phyloP scores from a whole-genome alignment of 352 stramenopile genomes.

The Albugo laibachii region DNA sequence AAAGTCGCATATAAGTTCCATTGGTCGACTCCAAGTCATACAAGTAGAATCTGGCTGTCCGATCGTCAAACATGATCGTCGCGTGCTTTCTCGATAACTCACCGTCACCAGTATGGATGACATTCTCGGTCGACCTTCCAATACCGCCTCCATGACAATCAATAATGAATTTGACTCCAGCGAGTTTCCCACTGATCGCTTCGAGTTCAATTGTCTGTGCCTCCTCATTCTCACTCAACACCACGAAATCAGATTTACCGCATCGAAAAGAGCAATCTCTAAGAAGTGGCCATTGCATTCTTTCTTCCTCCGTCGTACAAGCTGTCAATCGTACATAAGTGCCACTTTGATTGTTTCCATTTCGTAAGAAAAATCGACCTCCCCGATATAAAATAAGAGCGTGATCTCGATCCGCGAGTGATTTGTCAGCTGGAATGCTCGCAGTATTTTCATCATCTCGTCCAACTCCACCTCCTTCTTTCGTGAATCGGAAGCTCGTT shows the following conservation, averaged over 20 bases:
- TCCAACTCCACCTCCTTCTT: slow-evolving; percentile 28
- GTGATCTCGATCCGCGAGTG: slow-evolving; percentile 27
- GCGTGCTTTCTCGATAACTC: slow-evolving; percentile 90
- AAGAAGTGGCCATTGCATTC: slow-evolving; percentile 66
- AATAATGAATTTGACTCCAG: slow-evolving; percentile 56
- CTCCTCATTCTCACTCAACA: slow-evolving; percentile 27
- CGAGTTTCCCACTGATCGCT: slow-evolving; percentile 39
- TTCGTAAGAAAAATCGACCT: slow-evolving; percentile 38
- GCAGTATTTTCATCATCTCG: slow-evolving; percentile 26
- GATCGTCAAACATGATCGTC: slow-evolving; percentile 80
- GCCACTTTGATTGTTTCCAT: slow-evolving; percentile 19
- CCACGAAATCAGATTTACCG: slow-evolving; percentile 63
- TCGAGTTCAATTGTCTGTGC: slow-evolving; percentile 32
- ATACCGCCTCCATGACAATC: slow-evolving; percentile 74
- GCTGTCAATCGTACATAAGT: slow-evolving; percentile 49
- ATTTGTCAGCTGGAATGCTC: slow-evolving; percentile 53
- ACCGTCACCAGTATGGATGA: slow-evolving; percentile 87
- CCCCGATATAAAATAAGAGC: slow-evolving; percentile 29
- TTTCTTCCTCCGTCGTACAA: slow-evolving; percentile 13
- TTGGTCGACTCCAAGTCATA: slow-evolving; percentile 81
- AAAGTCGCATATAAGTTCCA: slow-evolving; percentile 92
- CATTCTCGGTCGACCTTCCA: slow-evolving; percentile 71
- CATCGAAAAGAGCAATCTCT: slow-evolving; percentile 40
- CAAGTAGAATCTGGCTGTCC: slow-evolving; percentile 59
- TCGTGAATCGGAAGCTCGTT: slow-evolving; percentile 53